Conservation (phyloP, 2,329 filamentous ascomycete genomes). For the Drechslerella dactyloides region DNA sequence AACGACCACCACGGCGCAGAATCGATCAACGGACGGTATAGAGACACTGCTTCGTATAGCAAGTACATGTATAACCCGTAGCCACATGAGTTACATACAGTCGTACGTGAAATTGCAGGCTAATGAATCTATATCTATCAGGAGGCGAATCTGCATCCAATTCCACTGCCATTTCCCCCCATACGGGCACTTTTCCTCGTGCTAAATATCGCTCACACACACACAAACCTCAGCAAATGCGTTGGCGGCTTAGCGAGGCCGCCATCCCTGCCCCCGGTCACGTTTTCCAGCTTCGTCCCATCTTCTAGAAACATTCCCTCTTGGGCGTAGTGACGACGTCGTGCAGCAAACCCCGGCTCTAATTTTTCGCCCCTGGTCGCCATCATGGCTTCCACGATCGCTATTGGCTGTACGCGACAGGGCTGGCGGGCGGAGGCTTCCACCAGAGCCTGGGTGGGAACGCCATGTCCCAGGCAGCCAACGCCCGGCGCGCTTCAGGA, state of each 20-base stretch:
- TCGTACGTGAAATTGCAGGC: too few species aligned
- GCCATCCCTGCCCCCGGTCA: slow-evolving; percentile 33
- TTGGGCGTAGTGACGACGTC: slow-evolving; percentile 29
- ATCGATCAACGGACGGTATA: too few species aligned
- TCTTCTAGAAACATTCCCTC: slow-evolving; percentile 42
- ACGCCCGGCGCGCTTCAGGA: slow-evolving; percentile 20
- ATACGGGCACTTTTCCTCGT: not conserved
- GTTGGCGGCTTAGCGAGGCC: slow-evolving; percentile 41
- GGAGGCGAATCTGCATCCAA: not conserved
- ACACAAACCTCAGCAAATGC: slow-evolving; percentile 6
- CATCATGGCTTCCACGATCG: slow-evolving; percentile 15
- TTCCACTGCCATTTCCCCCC: not conserved
- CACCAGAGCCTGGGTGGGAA: slow-evolving; percentile 2
- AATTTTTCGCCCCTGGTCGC: slow-evolving; percentile 30
- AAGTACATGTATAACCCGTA: too few species aligned
- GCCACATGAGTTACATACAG: too few species aligned
- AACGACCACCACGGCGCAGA: too few species aligned
- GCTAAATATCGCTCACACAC: slow-evolving; percentile 18
- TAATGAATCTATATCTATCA: too few species aligned
- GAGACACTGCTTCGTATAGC: too few species aligned
- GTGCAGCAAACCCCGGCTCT: slow-evolving; percentile 32
- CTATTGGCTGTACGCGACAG: slow-evolving; percentile 31
- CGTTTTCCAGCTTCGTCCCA: slow-evolving; percentile 32
- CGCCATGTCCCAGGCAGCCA: slow-evolving; percentile 47
- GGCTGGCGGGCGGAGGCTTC: slow-evolving; percentile 22